These are phyloP conservation scores for Stylosanthes scabra DNA, from an alignment of 331 rosid species.

Conservation along the genomic window DNA sequence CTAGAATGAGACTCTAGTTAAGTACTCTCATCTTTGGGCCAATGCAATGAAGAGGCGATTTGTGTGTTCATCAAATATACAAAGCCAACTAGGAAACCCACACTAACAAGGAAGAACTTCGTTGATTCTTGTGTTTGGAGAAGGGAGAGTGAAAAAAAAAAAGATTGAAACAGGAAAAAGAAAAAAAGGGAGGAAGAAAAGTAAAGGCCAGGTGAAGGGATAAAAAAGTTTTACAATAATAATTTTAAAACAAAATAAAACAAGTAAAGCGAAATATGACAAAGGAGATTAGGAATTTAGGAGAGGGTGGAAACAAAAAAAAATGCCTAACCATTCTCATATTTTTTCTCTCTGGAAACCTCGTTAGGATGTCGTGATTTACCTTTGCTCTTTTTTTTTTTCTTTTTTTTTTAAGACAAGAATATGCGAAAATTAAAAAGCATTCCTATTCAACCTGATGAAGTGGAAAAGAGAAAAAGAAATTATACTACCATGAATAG, in stretches of 20 bases:
- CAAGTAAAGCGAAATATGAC: slow-evolving; percentile 41
- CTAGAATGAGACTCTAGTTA: neutral
- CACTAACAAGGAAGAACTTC: neutral
- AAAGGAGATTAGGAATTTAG: slow-evolving; percentile 1
- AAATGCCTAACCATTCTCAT: neutral
- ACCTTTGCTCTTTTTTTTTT: slow-evolving; percentile 45
- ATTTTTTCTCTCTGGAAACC: slow-evolving; percentile 21
- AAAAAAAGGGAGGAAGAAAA: slow-evolving; percentile 50
- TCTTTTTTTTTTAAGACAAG: slow-evolving; percentile 50
- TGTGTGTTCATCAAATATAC: slow-evolving; percentile 6
- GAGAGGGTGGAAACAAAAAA: slow-evolving; percentile 2
- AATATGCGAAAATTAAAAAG: slow-evolving; percentile 72
- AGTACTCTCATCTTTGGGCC: neutral
- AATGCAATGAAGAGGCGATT: slow-evolving; percentile 8
- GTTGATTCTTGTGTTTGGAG: slow-evolving; percentile 39
- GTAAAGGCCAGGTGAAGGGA: neutral
- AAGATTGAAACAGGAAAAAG: slow-evolving; percentile 53
- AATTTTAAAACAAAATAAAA: slow-evolving; percentile 31
- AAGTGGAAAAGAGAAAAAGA: neutral
- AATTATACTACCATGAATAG: neutral
- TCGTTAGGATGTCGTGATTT: slow-evolving; percentile 63
- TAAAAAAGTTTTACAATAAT: slow-evolving; percentile 22
- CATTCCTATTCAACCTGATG: slow-evolving; percentile 31
- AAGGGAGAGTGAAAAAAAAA: slow-evolving; percentile 52
- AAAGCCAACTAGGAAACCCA: slow-evolving; percentile 41